These are phyloP conservation scores for Naganishia onofrii DNA, from an alignment of 768 basidiomycete genomes.

Conservation along the genomic window DNA sequence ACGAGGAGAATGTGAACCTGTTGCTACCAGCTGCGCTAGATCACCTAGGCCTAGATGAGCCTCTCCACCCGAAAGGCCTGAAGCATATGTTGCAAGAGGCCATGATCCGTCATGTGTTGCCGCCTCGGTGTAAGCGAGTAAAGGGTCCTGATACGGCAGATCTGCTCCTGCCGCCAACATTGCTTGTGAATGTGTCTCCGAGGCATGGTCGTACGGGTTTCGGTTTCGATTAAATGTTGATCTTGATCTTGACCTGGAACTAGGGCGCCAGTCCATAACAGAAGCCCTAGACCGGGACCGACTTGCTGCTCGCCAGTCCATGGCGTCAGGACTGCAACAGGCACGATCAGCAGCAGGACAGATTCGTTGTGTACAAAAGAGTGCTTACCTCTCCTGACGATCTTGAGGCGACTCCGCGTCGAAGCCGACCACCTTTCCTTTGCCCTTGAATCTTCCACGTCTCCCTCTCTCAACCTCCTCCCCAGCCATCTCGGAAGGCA, in stretches of 20 bases:
- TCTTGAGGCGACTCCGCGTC: slow-evolving; percentile 54
- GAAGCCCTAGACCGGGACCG: slow-evolving; percentile 75
- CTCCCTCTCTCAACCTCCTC: slow-evolving; percentile 50
- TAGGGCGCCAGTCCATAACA: slow-evolving; percentile 74
- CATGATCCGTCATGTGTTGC: slow-evolving; percentile 2
- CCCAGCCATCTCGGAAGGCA: slow-evolving; percentile 22
- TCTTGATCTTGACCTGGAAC: slow-evolving; percentile 56
- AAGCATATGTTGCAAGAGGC: slow-evolving; percentile 6
- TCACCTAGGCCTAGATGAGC: not conserved
- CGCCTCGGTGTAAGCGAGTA: slow-evolving; percentile 14
- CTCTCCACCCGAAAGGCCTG: not conserved
- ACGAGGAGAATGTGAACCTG: not conserved
- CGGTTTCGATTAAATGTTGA: slow-evolving; percentile 59
- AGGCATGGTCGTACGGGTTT: slow-evolving; percentile 45
- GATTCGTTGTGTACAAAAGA: not conserved
- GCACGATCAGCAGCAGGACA: slow-evolving; percentile 54
- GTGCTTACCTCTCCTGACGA: slow-evolving; percentile 60
- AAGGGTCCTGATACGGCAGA: slow-evolving; percentile 29
- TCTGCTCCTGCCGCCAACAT: slow-evolving; percentile 34
- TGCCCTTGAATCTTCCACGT: slow-evolving; percentile 47
- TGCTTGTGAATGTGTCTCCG: slow-evolving; percentile 52
- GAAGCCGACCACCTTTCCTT: slow-evolving; percentile 49
- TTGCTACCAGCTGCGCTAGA: not conserved
- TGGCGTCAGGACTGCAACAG: slow-evolving; percentile 48
- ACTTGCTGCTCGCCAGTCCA: slow-evolving; percentile 60